Evolutionary conservation across 306 rosid species (phyloP), one percentile per base, ranked within the genome.

Genomic region (Vigna radiata): DNA sequence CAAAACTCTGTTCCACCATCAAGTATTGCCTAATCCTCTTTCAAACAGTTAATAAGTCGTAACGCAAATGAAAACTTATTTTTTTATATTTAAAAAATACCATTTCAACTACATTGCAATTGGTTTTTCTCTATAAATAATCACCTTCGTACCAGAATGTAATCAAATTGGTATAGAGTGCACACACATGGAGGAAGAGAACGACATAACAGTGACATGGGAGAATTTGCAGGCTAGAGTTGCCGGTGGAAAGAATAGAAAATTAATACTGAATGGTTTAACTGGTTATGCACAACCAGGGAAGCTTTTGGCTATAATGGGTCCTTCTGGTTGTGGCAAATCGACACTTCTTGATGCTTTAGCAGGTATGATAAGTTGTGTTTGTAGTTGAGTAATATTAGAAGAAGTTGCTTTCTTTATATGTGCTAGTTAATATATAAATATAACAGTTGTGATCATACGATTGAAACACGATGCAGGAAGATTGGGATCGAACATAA

Each of bases 161-260:
- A 8, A 9, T 8, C 12, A 41, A 9, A 41, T 9, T 41, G 2
- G 44, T 1, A 1, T 8, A 8, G 37, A 33, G 37, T 33, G 37
- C 37, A 41, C 9, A 2, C 2, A 39, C 4, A 50, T 25, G 36
- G 25, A 23, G 17, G 23, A 27, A 31, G 37, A 52, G 18, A 1
- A 56, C 3, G 52, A 80, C 53, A 63, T 78, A 4, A 44, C 17
- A 4, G 21, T 88, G 84, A 85, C 87, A 39, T 88, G 87, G 89
- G 74, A 88, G 39, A 80, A 83, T 39, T 27, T 85, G 53, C 68
- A 83, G 78, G 89, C 86, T 44, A 86, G 78, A 1, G 88, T 84
- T 10, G 18, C 75, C 2, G 68, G 48, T 47, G 70, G 74, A 48
- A 78, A 76, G 31, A 17, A 55, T 4, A 79, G 79, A 8, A 65